A percentile compares a stretch with the other conserved stretches of the same genome.
phyloP scores from a whole-genome alignment of 1,139 yeast species.

The Magnusiomyces paraingens region DNA sequence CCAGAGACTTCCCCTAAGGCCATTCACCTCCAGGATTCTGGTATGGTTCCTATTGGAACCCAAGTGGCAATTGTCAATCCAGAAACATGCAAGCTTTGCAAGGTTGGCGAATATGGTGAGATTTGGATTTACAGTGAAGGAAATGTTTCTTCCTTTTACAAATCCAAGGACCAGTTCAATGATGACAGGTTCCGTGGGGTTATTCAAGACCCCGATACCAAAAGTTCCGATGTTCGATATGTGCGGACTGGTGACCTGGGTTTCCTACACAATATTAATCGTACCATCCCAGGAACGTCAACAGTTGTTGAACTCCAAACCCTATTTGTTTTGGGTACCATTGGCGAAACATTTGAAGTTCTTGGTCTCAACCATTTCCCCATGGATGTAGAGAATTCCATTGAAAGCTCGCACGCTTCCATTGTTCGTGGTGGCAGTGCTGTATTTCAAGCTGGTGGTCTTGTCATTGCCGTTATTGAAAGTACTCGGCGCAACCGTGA shows the following conservation, averaged over 20 bases:
- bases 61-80: slow-evolving; percentile 95
- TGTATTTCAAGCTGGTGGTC: slow-evolving; percentile 77
- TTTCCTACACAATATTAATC: slow-evolving; percentile 67
- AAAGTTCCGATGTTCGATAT: slow-evolving; percentile 57
- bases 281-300: slow-evolving; percentile 35
- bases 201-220: slow-evolving; percentile 41
- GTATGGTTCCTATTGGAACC: slow-evolving; percentile 92
- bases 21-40: slow-evolving; percentile 82
- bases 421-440: slow-evolving; percentile 54
- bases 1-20: slow-evolving; percentile 64
- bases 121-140: slow-evolving; percentile 95
- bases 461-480: slow-evolving; percentile 74
- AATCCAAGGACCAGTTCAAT: slow-evolving; percentile 41
- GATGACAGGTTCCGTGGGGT: slow-evolving; percentile 50
- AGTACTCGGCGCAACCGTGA: slow-evolving; percentile 33
- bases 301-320: slow-evolving; percentile 59
- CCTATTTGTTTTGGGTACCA: slow-evolving; percentile 75
- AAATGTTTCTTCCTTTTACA: slow-evolving; percentile 56
- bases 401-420: slow-evolving; percentile 58
- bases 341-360: slow-evolving; percentile 85
- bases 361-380: slow-evolving; percentile 92
- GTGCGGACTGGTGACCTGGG: slow-evolving; percentile 93
- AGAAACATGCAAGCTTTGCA: slow-evolving; percentile 71
- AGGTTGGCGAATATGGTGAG: slow-evolving; percentile 94
- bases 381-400: slow-evolving; percentile 69